Evolutionary conservation across 1,139 yeast genomes (phyloP), one percentile per base, ranked within the genome.

Genomic region (Nakaseomyces glabratus): DNA sequence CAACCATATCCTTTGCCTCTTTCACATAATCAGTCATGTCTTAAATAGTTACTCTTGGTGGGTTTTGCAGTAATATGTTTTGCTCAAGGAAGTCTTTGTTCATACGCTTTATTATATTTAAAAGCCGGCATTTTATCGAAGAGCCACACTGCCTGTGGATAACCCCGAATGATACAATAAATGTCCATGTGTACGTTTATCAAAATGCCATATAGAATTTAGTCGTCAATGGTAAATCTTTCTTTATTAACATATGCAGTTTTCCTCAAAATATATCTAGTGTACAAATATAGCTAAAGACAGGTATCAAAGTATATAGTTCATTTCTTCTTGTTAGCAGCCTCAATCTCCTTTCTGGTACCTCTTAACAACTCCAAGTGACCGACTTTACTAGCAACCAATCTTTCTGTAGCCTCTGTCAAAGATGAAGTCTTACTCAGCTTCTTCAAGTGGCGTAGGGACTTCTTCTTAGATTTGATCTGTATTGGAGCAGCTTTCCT

Each of bases 291-390:
- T 10, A 7, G 11, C 24, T 7, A 21, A 21, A 21, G 9, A 21
- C 6, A 6, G 7, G n/a, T 7, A 12, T 7, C 12, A 21, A 6
- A n/a, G 11, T 14, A 20, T 17, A 11, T 18, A 11, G 12, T 19
- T 28, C 22, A 60, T 50, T 66, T 62, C 35, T 52, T 60, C 57
- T 70, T 79, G 30, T 18, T 26, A 3, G 28, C 20, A 15, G 30
- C 30, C 53, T 82, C 94, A 11, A 82, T 47, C 52, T 82, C 75
- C 60, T 93, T 73, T 65, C 96, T 76, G n/a, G 93, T 78, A 10
- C 97, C 98, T 58, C 82, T 85, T 45, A 90, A 65, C 34, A 90
- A 58, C 61, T 90, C 98, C 51, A 90, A 68, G 60, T 90, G 97
- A n/a, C 98, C 98, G 4, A 88, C 96, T 58, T 90, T 73, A 36